Base-by-base conservation (phyloP, 2,329 filamentous ascomycete genomes). In the Phoma sp. region DNA sequence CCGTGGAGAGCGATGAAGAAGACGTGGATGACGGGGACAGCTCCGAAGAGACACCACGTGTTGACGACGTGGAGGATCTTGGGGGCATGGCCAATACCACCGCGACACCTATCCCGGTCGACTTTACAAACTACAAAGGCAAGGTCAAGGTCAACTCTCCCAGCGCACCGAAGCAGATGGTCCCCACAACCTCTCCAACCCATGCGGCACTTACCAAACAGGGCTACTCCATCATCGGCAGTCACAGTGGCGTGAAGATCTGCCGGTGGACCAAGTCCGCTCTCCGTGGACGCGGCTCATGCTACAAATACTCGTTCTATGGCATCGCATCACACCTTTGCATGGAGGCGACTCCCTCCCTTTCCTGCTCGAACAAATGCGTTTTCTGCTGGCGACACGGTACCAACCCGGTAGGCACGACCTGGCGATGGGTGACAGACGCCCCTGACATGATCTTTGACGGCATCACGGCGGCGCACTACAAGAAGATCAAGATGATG, bases 371-470 rank as follows among this genome's bases (percentile, higher is more conserved):
- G 59, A 98, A 98, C 80, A 98, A 99, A 75, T 98, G 95, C 75
- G 91, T 99, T 62, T 99, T 98, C 76, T 99, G 93, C 82, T 99
- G 93, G 95, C 88, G 95, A 6, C 95, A 98, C 71, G 95, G 93
- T 47, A 98, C 95, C 0, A 99, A 98, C 72, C 93, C 93, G 0
- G 95, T 98, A 0, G 93, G 93, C 42, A 98, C 95, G 2, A 96
- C 89, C 4, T 98, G 95, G 93, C 88, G 93, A 57, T 99, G 93
- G 93, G 86, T 93, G 45, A 91, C 97, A 27, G 95, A 98, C 70
- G 88, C 91, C 0, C 93, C 93, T 0, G 89, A 96, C 23, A 75
- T 92, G 66, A 96, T 98, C 65, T 96, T 97, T 70, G 79, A 89
- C 33, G 93, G 93, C 43, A 91, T 96, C 60, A 96, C 96, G 73